Evolutionary conservation across 768 basidiomycete genomes (phyloP).

Genomic region (Chalciporus piperatus): DNA sequence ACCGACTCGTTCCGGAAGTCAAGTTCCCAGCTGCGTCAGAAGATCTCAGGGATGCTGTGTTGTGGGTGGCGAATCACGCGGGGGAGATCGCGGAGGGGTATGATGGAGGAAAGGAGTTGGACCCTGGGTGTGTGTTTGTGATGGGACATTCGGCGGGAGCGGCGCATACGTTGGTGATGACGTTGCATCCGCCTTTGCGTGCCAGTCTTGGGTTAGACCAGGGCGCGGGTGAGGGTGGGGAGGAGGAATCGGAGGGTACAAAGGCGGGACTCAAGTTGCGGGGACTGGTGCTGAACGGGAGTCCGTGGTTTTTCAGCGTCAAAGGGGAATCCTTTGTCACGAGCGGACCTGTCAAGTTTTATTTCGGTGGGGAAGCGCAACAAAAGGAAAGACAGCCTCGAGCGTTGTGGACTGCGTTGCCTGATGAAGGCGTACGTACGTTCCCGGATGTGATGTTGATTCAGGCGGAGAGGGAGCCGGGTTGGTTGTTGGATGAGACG

Average conservation of each 20-base stretch:
- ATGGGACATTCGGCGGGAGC: constrained; percentile 66
- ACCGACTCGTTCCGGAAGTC: constrained; percentile 57
- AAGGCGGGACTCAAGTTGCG: constrained; percentile 30
- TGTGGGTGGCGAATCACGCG: constrained; percentile 48
- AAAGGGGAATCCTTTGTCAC: constrained; percentile 26
- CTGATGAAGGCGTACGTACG: constrained; percentile 31
- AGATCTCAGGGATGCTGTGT: constrained; percentile 58
- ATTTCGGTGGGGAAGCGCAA: constrained; percentile 38
- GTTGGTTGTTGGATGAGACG: constrained; percentile 36
- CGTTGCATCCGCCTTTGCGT: constrained; percentile 33
- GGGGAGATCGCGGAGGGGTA: constrained; percentile 8
- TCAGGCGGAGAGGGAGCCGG: constrained; percentile 53
- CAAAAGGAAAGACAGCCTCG: constrained; percentile 42
- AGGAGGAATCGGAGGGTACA: constrained; percentile 23
- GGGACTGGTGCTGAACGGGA: constrained; percentile 46
- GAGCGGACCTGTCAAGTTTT: constrained; percentile 26
- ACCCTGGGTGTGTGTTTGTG: constrained; percentile 43
- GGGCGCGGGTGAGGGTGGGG: too few relatives aligned
- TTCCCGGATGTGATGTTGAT: constrained; percentile 50
- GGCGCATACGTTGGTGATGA: constrained; percentile 44
- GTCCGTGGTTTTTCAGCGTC: constrained; percentile 39
- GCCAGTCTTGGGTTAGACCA: constrained; percentile 20
- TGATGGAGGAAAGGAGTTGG: constrained; percentile 27
- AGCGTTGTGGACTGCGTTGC: constrained; percentile 38
- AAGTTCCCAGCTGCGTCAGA: constrained; percentile 53